A percentile compares a stretch with the other conserved stretches of the same genome.
These are phyloP conservation scores for Colletotrichum orbiculare DNA, from an alignment of 2,329 filamentous ascomycete species.

Conservation along the genomic window DNA sequence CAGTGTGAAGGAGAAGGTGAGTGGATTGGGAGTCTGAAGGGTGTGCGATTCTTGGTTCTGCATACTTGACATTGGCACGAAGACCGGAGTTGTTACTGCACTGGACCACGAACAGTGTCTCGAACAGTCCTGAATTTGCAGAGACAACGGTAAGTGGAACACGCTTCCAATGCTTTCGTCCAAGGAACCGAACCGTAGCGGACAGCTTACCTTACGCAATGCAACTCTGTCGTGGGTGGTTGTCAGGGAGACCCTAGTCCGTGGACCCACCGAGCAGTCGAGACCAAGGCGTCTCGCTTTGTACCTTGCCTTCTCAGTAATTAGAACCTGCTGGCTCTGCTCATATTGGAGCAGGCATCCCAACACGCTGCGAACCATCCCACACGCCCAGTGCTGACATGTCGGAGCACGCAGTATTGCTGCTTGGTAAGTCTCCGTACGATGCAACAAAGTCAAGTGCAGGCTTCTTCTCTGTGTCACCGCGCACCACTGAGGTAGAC, in stretches of 20 bases:
- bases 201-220: conserved; percentile 6
- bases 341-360: conserved; percentile 32
- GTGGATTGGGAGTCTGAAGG: no score
- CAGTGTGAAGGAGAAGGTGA: no score
- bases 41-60: no score
- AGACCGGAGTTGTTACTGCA: background rate
- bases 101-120: conserved; percentile 13
- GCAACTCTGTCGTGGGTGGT: conserved; percentile 7
- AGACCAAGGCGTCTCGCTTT: conserved; percentile 33
- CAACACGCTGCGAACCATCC: background rate
- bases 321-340: conserved; percentile 8
- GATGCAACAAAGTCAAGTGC: no score
- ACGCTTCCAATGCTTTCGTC: background rate
- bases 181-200: conserved; percentile 30
- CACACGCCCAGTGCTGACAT: no score
- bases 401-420: no score
- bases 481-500: no score
- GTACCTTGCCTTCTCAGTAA: conserved; percentile 6
- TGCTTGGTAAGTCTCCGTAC: no score
- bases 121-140: conserved; percentile 29
- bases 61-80: background rate
- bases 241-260: conserved; percentile 34
- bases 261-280: conserved; percentile 23
- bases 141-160: conserved; percentile 30
- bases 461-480: no score